Conservation (phyloP, 2,329 filamentous ascomycete genomes). For the Cercospora sp. region DNA sequence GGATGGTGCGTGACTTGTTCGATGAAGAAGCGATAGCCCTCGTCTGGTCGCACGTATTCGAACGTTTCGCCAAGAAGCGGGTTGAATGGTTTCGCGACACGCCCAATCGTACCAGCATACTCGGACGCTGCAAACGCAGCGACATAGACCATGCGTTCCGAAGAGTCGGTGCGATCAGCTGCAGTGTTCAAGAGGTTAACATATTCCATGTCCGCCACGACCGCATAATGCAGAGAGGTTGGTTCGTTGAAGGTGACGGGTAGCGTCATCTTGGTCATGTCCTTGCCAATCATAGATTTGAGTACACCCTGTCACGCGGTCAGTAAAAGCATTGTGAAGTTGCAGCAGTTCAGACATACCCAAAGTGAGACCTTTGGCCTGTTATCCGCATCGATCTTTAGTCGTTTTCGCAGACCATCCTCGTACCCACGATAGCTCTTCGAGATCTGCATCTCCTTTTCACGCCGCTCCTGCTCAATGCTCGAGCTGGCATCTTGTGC, state of each 20-base stretch:
- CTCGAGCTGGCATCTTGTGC: conserved; percentile 43
- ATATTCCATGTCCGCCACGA: conserved; percentile 98
- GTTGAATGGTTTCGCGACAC: conserved; percentile 98
- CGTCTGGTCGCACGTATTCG: conserved; percentile 92
- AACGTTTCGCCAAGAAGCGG: conserved; percentile 94
- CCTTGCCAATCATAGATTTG: conserved; percentile 99
- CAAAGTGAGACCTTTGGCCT: conserved; percentile 92
- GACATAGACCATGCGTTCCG: conserved; percentile 90
- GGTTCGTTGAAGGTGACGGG: conserved; percentile 99
- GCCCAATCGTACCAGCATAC: conserved; percentile 94
- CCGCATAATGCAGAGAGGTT: conserved; percentile 89
- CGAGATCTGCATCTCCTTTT: conserved; percentile 64
- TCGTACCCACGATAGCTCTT: conserved; percentile 88
- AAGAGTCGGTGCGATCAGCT: conserved; percentile 79
- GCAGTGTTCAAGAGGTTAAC: conserved; percentile 87
- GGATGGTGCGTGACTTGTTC: conserved; percentile 98
- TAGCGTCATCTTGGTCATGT: conserved; percentile 99
- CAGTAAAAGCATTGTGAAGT: conserved; percentile 24
- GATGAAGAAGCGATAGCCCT: conserved; percentile 96
- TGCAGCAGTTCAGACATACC: conserved; percentile 58
- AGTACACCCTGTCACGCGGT: conserved; percentile 70
- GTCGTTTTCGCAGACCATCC: conserved; percentile 72
- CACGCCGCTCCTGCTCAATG: conserved; percentile 34
- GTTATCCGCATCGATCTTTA: conserved; percentile 90
- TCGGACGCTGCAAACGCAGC: conserved; percentile 94